A percentile compares a stretch with the other conserved stretches of the same genome.
Conservation (phyloP, 176 grass and related monocot genomes). For the Cymbopogon citratus region DNA sequence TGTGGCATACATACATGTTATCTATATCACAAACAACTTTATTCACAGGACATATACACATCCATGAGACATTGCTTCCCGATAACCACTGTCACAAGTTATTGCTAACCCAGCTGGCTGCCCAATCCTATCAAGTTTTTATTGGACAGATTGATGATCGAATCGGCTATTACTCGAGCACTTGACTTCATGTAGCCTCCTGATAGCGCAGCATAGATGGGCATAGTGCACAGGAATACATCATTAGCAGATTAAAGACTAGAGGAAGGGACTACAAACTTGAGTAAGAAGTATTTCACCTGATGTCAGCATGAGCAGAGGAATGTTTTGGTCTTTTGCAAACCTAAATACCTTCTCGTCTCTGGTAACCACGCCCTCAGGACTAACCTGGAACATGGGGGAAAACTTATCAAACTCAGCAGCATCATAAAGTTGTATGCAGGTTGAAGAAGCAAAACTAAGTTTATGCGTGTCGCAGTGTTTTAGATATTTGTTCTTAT, state of each 20-base stretch:
- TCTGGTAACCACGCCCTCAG: conserved; percentile 67
- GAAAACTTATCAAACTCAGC: background rate
- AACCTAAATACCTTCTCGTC: conserved; percentile 91
- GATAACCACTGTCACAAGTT: background rate
- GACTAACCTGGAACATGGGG: conserved; percentile 54
- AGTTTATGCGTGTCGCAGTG: background rate
- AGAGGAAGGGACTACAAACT: background rate
- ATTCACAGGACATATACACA: background rate
- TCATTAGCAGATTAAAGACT: background rate
- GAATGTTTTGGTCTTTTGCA: conserved; percentile 85
- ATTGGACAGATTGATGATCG: conserved; percentile 75
- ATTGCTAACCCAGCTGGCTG: conserved; percentile 19
- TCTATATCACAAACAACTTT: background rate
- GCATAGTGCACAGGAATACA: background rate
- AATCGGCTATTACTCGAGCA: conserved; percentile 76
- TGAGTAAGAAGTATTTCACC: conserved; percentile 30
- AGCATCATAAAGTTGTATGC: background rate
- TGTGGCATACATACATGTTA: background rate
- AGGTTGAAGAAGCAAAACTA: background rate
- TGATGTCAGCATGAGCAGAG: conserved; percentile 89
- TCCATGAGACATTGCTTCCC: background rate
- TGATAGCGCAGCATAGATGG: conserved; percentile 14
- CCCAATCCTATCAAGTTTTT: conserved; percentile 65
- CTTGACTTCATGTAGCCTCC: conserved; percentile 98
- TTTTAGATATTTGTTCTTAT: background rate